These are phyloP conservation scores for Pythium brachiatum DNA, from an alignment of 352 stramenopile species.

Conservation along the genomic window DNA sequence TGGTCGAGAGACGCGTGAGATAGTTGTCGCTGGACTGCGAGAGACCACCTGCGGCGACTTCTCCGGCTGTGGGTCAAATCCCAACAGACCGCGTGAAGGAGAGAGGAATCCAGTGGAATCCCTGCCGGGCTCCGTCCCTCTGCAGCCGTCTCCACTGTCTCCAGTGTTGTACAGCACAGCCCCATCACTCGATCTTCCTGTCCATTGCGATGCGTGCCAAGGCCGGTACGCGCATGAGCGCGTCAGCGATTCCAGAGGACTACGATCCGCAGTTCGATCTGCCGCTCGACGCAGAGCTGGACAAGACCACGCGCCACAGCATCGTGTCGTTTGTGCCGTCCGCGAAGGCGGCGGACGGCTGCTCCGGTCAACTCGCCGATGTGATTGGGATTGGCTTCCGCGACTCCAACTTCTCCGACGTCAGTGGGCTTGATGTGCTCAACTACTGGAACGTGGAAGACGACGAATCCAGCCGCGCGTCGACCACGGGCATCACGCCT, in stretches of 20 bases:
- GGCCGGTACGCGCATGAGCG: slow-evolving; percentile 39
- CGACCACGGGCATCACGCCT: slow-evolving; percentile 31
- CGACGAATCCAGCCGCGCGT: slow-evolving; percentile 26
- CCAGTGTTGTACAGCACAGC: no score
- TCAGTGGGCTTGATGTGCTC: slow-evolving; percentile 57
- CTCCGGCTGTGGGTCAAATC: not conserved
- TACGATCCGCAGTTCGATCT: slow-evolving; percentile 47
- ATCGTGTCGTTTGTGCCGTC: slow-evolving; percentile 47
- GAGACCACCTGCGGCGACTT: not conserved
- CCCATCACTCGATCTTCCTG: not conserved
- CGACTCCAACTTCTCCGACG: slow-evolving; percentile 62
- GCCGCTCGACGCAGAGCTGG: slow-evolving; percentile 26
- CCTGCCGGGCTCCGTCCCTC: not conserved
- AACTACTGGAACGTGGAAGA: slow-evolving; percentile 55
- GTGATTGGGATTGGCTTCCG: slow-evolving; percentile 19
- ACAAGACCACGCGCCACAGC: slow-evolving; percentile 54
- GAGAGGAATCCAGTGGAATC: slow-evolving; percentile 1
- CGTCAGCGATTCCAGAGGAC: slow-evolving; percentile 47
- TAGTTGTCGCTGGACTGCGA: not conserved
- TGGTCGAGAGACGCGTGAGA: not conserved
- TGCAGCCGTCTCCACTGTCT: not conserved
- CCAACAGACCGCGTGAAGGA: not conserved
- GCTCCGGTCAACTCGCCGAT: not conserved
- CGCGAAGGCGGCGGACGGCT: slow-evolving; percentile 23
- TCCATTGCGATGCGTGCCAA: slow-evolving; percentile 10